Evolutionary conservation across 192 early-diverging fungal species (phyloP).

Genomic region (Linnemannia exigua): DNA sequence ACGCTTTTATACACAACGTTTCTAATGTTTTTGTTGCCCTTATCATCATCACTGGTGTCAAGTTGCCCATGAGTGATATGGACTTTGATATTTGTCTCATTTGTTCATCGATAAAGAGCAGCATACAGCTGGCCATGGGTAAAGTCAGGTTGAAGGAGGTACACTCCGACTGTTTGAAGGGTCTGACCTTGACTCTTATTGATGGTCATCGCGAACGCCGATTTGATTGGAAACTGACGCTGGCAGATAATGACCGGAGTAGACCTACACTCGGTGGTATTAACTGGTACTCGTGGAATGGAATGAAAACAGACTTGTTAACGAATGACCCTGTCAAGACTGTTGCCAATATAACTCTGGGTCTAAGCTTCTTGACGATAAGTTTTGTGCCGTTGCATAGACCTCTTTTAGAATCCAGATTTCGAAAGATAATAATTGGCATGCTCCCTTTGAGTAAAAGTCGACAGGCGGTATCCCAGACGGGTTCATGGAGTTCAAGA

Average conservation of each 20-base stretch:
- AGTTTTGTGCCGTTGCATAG: conserved; percentile 43
- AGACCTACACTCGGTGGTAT: background rate
- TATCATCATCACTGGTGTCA: background rate
- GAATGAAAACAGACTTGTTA: background rate
- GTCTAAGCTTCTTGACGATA: background rate
- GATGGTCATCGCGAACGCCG: too few species aligned
- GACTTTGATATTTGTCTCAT: background rate
- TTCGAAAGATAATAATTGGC: conserved; percentile 27
- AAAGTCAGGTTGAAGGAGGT: conserved; percentile 5
- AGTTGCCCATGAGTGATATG: background rate
- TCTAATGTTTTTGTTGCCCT: too few species aligned
- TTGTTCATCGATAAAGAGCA: background rate
- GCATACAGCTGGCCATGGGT: conserved; percentile 6
- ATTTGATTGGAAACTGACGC: conserved; percentile 29
- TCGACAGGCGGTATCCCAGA: conserved; percentile 6
- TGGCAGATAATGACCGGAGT: background rate
- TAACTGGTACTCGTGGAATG: background rate
- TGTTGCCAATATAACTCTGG: background rate
- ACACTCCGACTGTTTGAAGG: background rate
- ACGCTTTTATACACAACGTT: too few species aligned
- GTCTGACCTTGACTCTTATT: too few species aligned
- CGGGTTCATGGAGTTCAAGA: conserved; percentile 9
- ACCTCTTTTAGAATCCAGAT: background rate
- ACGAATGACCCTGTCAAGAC: background rate
- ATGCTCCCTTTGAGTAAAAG: background rate